phyloP scores from a whole-genome alignment of 73 alveolate genomes.

The Paramecium octaurelia region DNA sequence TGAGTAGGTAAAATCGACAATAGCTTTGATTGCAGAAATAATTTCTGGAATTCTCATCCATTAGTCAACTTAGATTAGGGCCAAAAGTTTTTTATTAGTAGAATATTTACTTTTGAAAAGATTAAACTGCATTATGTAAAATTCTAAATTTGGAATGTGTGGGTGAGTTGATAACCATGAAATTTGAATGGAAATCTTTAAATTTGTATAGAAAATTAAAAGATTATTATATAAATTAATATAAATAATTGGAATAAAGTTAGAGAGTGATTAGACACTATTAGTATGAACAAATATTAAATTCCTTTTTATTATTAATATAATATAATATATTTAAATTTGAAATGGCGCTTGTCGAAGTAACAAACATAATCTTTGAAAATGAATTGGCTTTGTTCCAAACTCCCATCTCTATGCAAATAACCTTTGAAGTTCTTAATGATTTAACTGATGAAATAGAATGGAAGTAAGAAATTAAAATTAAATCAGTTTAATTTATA shows the following conservation, averaged over 20 bases:
- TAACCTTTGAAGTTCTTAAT: conserved; percentile 85
- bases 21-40: too few species aligned
- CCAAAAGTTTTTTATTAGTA: background rate
- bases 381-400: conserved; percentile 81
- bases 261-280: background rate
- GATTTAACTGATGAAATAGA: conserved; percentile 76
- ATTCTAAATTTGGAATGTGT: background rate
- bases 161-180: background rate
- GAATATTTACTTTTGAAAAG: background rate
- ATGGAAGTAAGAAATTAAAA: conserved; percentile 77
- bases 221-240: background rate
- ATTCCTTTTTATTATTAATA: background rate
- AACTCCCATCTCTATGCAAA: conserved; percentile 83
- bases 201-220: background rate
- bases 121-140: background rate
- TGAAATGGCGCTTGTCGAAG: conserved; percentile 88
- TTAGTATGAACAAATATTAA: background rate
- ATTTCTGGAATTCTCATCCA: too few species aligned
- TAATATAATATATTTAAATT: background rate
- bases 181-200: background rate
- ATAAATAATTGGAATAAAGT: background rate
- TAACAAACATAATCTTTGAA: conserved; percentile 85
- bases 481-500: conserved; percentile 76
- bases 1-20: too few species aligned
- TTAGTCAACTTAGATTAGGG: too few species aligned